Conservation (phyloP, 2,329 filamentous ascomycete species). For the Nannizziopsis barbatae region DNA sequence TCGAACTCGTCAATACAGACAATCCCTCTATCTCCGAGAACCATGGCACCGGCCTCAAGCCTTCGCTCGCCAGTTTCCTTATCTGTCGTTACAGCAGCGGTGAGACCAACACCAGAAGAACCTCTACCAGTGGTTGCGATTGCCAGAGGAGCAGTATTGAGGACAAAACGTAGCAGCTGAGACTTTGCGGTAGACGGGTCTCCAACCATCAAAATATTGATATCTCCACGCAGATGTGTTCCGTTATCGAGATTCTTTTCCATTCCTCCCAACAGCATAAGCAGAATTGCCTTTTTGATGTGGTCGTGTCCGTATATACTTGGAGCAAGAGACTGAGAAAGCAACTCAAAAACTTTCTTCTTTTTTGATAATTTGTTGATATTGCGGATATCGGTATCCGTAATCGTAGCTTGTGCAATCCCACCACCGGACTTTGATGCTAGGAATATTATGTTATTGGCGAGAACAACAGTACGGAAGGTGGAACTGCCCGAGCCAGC, state of each 20-base stretch:
- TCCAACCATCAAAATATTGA: conserved; percentile 98
- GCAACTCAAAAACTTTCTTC: conserved; percentile 79
- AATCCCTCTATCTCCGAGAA: conserved; percentile 89
- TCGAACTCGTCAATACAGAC: conserved; percentile 99
- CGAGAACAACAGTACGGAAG: conserved; percentile 86
- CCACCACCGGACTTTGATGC: conserved; percentile 94
- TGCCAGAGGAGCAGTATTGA: conserved; percentile 90
- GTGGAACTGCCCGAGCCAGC: conserved; percentile 80
- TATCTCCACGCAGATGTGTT: conserved; percentile 93
- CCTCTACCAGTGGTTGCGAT: conserved; percentile 95
- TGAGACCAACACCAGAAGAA: conserved; percentile 94
- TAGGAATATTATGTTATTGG: conserved; percentile 87
- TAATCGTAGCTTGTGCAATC: conserved; percentile 82
- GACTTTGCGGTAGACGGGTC: conserved; percentile 98
- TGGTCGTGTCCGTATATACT: conserved; percentile 96
- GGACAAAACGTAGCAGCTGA: conserved; percentile 89
- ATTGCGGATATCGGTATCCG: conserved; percentile 92
- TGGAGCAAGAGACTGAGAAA: conserved; percentile 87
- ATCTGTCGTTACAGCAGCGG: conserved; percentile 88
- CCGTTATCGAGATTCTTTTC: conserved; percentile 99
- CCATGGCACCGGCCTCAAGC: conserved; percentile 96
- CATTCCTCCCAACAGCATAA: conserved; percentile 90
- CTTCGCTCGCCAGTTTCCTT: conserved; percentile 94
- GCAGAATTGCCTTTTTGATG: conserved; percentile 92
- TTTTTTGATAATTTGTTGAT: conserved; percentile 98